These are phyloP conservation scores for Somion occarium DNA, from an alignment of 1,284 basidiomycete species.

Conservation along the genomic window DNA sequence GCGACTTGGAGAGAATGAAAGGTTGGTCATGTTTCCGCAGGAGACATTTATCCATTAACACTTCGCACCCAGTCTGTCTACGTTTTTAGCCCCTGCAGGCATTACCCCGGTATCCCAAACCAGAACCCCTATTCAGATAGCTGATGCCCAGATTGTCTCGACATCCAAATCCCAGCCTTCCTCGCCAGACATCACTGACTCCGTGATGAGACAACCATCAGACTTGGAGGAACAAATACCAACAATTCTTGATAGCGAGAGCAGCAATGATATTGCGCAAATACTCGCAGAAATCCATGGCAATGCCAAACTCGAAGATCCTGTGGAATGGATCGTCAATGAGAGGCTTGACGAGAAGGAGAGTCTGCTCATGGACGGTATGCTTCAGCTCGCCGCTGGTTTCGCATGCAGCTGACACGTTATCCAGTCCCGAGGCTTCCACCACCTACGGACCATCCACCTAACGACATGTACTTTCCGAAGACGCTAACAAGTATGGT, in stretches of 20 bases:
- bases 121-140: neutral
- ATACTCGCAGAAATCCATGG: conserved; percentile 19
- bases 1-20: conserved; percentile 15
- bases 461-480: conserved; percentile 30
- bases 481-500: conserved; percentile 24
- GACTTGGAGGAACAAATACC: conserved; percentile 5
- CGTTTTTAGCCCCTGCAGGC: conserved; percentile 27
- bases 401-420: neutral
- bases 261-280: conserved; percentile 16
- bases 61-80: conserved; percentile 26
- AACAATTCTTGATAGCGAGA: neutral
- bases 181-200: conserved; percentile 29
- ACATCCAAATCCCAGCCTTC: conserved; percentile 25
- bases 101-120: neutral
- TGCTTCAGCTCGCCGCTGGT: conserved; percentile 2
- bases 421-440: conserved; percentile 46
- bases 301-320: conserved; percentile 19
- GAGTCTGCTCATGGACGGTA: conserved; percentile 49
- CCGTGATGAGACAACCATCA: conserved; percentile 37
- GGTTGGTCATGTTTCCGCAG: conserved; percentile 18
- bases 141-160: conserved; percentile 18
- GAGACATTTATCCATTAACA: neutral
- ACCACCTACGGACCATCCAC: conserved; percentile 41
- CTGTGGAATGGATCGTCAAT: conserved; percentile 39
- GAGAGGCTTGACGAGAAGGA: conserved; percentile 51